phyloP scores from a whole-genome alignment of 345 rosid species.

The Rhodomyrtus tomentosa region DNA sequence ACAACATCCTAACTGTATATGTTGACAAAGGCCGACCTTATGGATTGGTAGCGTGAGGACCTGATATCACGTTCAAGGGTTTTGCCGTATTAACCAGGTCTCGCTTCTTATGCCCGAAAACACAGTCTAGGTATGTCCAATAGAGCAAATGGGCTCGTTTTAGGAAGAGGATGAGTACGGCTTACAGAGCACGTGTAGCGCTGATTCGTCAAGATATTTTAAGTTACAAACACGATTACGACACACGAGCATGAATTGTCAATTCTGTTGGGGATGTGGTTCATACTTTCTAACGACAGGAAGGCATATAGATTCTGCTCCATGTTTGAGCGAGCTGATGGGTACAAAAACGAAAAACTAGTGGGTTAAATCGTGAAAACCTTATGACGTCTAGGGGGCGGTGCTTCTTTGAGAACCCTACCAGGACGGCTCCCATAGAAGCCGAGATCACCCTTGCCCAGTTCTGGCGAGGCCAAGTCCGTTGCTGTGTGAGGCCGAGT shows the following conservation, averaged over 20 bases:
- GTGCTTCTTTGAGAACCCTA: too few species aligned
- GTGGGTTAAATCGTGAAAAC: too few species aligned
- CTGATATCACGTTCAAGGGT: not conserved
- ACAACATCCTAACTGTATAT: not conserved
- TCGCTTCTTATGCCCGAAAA: not conserved
- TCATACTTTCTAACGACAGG: too few species aligned
- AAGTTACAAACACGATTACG: not conserved
- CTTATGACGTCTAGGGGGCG: too few species aligned
- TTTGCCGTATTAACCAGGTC: not conserved
- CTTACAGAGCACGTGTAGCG: not conserved
- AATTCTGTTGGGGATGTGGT: too few species aligned
- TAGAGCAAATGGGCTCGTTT: not conserved
- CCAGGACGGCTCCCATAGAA: too few species aligned
- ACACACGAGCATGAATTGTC: not conserved
- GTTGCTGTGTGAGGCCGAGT: too few species aligned
- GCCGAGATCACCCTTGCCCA: too few species aligned
- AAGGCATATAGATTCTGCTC: too few species aligned
- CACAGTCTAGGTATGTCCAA: not conserved
- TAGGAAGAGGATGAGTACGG: not conserved
- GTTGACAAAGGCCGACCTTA: not conserved
- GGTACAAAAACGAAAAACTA: too few species aligned
- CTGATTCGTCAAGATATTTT: not conserved
- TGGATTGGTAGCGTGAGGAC: not conserved
- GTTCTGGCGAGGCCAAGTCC: too few species aligned
- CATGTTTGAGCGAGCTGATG: too few species aligned